Evolutionary conservation across 371 early-diverging fungal species (phyloP).

Genomic region (Mortierella sp.): DNA sequence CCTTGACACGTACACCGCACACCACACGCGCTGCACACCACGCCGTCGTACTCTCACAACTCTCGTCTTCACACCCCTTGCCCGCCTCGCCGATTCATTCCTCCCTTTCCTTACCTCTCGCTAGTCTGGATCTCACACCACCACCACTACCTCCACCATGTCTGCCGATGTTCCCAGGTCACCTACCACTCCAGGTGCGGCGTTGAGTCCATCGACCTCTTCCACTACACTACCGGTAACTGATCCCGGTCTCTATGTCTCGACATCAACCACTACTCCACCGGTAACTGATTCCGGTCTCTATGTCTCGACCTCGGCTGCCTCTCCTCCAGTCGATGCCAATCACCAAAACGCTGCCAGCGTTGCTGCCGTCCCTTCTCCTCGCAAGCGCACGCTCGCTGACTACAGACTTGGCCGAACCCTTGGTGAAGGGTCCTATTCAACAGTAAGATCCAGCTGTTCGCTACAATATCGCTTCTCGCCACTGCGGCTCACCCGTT

Average conservation of each 20-base stretch:
- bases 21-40: no score
- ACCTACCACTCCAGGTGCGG: no score
- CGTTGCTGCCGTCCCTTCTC: slow-evolving; percentile 5
- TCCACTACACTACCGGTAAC: no score
- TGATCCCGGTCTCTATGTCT: no score
- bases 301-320: not conserved
- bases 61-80: not conserved
- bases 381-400: slow-evolving; percentile 62
- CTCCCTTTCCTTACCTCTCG: not conserved
- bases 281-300: no score
- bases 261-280: no score
- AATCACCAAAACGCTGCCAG: slow-evolving; percentile 48
- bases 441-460: slow-evolving; percentile 74
- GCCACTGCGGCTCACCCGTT: not conserved
- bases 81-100: not conserved
- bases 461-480: not conserved
- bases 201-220: no score
- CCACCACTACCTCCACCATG: no score
- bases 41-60: not conserved
- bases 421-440: slow-evolving; percentile 96
- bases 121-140: no score
- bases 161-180: no score
- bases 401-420: slow-evolving; percentile 89
- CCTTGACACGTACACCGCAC: no score
- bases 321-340: not conserved